Conservation (phyloP, 2,329 filamentous ascomycete genomes). For the Diatrype stigma region DNA sequence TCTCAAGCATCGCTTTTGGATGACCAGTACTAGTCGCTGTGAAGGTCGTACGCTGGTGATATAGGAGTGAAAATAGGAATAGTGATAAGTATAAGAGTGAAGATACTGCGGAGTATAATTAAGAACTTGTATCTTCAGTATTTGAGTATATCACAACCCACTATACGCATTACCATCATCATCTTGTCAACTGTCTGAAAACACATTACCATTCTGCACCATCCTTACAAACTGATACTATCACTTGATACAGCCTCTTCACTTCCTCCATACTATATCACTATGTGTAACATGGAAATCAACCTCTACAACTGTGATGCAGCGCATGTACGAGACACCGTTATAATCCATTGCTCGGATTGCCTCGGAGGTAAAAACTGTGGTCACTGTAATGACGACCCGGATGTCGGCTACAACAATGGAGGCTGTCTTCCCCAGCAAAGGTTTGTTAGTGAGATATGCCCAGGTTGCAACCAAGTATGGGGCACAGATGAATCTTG, state of each 20-base stretch:
- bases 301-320: not conserved
- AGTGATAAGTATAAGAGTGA: not conserved
- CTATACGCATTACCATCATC: no score
- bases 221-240: not conserved
- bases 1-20: no score
- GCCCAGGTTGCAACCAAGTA: not conserved
- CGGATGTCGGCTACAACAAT: not conserved
- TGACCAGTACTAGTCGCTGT: no score
- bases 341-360: not conserved
- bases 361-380: not conserved
- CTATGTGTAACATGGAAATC: not conserved
- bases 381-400: not conserved
- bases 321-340: not conserved
- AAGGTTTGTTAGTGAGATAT: not conserved
- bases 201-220: no score
- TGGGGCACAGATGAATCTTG: no score
- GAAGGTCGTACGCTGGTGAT: no score
- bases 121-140: not conserved
- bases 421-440: not conserved
- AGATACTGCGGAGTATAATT: not conserved
- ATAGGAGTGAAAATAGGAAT: no score
- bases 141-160: no score
- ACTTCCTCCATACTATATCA: not conserved
- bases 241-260: not conserved
- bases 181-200: no score